Conservation (phyloP, 2,329 filamentous ascomycete species). For the Ceratocystis cubensis region DNA sequence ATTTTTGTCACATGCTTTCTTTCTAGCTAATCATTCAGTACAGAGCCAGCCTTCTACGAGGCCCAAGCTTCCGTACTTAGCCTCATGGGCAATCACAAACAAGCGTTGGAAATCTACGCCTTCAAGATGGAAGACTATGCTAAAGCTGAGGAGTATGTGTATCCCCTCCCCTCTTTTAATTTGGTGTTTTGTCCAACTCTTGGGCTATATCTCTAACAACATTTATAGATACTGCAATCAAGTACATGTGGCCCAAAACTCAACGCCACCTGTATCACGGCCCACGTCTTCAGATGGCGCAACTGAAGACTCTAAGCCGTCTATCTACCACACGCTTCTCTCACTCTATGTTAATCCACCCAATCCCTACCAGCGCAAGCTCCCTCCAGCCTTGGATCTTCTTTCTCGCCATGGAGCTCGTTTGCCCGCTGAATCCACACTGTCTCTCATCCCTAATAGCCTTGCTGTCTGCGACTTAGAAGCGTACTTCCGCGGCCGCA, state of each 20-base stretch:
- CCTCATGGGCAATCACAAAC: constrained; percentile 90
- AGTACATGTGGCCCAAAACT: constrained; percentile 52
- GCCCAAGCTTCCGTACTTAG: constrained; percentile 80
- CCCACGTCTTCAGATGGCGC: constrained; percentile 28
- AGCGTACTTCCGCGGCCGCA: constrained; percentile 83
- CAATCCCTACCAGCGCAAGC: constrained; percentile 56
- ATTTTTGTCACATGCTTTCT: not conserved
- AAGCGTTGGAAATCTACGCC: constrained; percentile 93
- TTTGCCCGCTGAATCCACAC: constrained; percentile 72
- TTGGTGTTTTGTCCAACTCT: not conserved
- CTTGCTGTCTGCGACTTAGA: constrained; percentile 70
- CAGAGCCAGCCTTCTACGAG: constrained; percentile 78
- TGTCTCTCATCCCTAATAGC: constrained; percentile 70
- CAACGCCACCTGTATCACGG: constrained; percentile 29
- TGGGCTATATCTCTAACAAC: constrained; percentile 23
- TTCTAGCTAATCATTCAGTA: constrained; percentile 15
- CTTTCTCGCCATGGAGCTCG: constrained; percentile 88
- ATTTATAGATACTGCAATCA: constrained; percentile 67
- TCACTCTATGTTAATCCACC: constrained; percentile 80
- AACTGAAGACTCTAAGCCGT: constrained; percentile 44
- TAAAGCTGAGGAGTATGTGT: constrained; percentile 80
- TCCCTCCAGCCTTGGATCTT: constrained; percentile 68
- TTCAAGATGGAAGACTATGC: constrained; percentile 78
- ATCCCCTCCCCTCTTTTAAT: not conserved
- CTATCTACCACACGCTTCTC: constrained; percentile 85